Evolutionary conservation across 805 yeast species (phyloP).

Genomic region (Monosporozyma aquatica): DNA sequence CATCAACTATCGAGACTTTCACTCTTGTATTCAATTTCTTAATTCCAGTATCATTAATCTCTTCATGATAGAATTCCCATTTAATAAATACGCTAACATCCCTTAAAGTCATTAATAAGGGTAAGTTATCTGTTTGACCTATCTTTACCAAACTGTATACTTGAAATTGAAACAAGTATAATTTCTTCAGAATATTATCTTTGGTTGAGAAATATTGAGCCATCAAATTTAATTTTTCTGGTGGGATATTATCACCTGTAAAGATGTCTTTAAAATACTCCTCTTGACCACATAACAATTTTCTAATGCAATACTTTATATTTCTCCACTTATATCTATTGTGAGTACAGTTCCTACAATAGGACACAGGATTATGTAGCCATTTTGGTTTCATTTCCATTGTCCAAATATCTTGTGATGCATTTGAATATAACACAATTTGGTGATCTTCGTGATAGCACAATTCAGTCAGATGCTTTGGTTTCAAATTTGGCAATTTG

Average conservation of each 20-base stretch:
- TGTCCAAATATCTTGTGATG: conserved; percentile 2
- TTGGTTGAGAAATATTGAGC: conserved; percentile 14
- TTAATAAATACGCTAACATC: conserved; percentile 32
- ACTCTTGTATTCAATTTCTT: not conserved
- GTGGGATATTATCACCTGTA: conserved; percentile 7
- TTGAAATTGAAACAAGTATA: conserved; percentile 20
- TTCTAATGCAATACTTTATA: conserved; percentile 19
- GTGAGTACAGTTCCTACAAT: conserved; percentile 28
- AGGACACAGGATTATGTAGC: conserved; percentile 14
- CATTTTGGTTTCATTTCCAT: conserved; percentile 30
- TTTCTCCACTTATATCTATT: conserved; percentile 16
- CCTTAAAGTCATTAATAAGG: conserved; percentile 31
- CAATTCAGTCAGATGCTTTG: not conserved
- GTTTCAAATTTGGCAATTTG: conserved; percentile 15
- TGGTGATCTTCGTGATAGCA: conserved; percentile 18
- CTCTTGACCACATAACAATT: conserved; percentile 5
- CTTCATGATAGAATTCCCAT: conserved; percentile 12
- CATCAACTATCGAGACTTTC: conserved; percentile 35
- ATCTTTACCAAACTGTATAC: not conserved
- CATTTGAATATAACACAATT: conserved; percentile 14
- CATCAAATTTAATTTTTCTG: conserved; percentile 11
- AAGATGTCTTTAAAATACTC: conserved; percentile 12
- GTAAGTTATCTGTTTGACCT: conserved; percentile 11
- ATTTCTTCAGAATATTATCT: conserved; percentile 16
- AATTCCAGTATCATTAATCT: no score